A percentile compares a stretch with the other conserved stretches of the same genome.
phyloP scores from a whole-genome alignment of 768 basidiomycete species.

The Boletus pseudopeckii region DNA sequence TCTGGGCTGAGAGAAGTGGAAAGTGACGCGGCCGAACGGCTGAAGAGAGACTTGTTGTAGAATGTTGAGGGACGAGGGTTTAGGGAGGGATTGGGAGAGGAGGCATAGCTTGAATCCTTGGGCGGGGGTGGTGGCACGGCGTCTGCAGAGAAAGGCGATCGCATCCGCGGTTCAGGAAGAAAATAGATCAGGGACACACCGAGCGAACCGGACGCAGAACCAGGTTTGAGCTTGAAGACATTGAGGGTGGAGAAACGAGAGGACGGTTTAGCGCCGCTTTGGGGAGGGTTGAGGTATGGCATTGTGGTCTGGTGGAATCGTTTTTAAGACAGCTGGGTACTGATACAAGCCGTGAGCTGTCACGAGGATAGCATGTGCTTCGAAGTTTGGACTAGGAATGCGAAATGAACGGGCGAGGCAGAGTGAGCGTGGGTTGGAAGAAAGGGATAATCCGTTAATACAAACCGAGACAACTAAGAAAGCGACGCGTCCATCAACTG shows the following conservation, averaged over 20 bases:
- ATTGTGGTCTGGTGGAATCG: background rate
- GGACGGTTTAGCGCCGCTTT: slow-evolving; percentile 24
- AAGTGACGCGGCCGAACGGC: slow-evolving; percentile 43
- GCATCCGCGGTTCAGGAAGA: background rate
- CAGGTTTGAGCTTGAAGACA: slow-evolving; percentile 38
- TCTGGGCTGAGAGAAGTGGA: slow-evolving; percentile 36
- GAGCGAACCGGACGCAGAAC: background rate
- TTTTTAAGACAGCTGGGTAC: background rate
- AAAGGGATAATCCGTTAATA: background rate
- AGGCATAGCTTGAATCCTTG: slow-evolving; percentile 46
- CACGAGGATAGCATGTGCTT: background rate
- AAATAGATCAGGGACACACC: background rate
- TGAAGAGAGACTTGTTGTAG: slow-evolving; percentile 34
- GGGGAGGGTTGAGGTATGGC: slow-evolving; percentile 7
- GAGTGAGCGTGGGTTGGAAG: background rate
- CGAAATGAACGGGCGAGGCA: background rate
- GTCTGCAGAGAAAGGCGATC: slow-evolving; percentile 7
- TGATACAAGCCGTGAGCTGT: background rate
- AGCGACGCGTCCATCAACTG: background rate
- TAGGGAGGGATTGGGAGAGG: background rate
- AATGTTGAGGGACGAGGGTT: slow-evolving; percentile 3
- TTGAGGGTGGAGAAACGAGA: slow-evolving; percentile 42
- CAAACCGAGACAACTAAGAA: background rate
- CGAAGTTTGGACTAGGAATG: background rate
- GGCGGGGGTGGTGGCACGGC: slow-evolving; percentile 41